Conservation (phyloP, 306 rosid genomes). For the Styphnolobium japonicum region DNA sequence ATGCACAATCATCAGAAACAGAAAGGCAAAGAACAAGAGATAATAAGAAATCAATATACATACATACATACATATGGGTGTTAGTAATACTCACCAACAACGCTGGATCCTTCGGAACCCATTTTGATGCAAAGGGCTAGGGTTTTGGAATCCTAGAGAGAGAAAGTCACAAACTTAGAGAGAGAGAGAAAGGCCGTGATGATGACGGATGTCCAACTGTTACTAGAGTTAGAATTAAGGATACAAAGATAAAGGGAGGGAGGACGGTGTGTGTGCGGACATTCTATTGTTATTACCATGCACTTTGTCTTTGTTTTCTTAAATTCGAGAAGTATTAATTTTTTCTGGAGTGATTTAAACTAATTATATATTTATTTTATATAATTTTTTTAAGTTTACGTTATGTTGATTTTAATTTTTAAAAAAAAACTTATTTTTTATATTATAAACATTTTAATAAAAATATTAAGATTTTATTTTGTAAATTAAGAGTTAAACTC, state of each 20-base stretch:
- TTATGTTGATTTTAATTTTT: too few species aligned
- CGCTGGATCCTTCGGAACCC: conserved; percentile 82
- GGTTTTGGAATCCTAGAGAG: conserved; percentile 42
- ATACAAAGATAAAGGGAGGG: not conserved
- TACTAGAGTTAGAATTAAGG: too few species aligned
- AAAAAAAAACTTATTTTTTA: too few species aligned
- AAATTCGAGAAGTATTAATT: too few species aligned
- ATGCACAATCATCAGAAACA: not conserved
- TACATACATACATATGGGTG: too few species aligned
- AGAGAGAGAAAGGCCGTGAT: not conserved
- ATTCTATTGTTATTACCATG: not conserved
- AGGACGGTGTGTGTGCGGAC: not conserved
- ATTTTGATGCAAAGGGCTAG: conserved; percentile 34
- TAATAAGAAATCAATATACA: not conserved
- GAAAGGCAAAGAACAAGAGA: not conserved
- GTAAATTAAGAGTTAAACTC: too few species aligned
- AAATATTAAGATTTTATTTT: too few species aligned
- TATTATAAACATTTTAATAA: too few species aligned
- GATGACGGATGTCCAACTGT: conserved; percentile 23
- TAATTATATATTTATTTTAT: too few species aligned
- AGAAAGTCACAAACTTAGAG: conserved; percentile 4
- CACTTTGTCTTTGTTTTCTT: too few species aligned
- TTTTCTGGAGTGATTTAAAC: too few species aligned
- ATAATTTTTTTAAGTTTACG: too few species aligned
- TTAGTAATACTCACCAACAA: conserved; percentile 64